Percentiles rank a stretch among this genome's conserved stretches.
Conservation (phyloP, 2,329 filamentous ascomycete species). For the Pseudocercospora fuligena region DNA sequence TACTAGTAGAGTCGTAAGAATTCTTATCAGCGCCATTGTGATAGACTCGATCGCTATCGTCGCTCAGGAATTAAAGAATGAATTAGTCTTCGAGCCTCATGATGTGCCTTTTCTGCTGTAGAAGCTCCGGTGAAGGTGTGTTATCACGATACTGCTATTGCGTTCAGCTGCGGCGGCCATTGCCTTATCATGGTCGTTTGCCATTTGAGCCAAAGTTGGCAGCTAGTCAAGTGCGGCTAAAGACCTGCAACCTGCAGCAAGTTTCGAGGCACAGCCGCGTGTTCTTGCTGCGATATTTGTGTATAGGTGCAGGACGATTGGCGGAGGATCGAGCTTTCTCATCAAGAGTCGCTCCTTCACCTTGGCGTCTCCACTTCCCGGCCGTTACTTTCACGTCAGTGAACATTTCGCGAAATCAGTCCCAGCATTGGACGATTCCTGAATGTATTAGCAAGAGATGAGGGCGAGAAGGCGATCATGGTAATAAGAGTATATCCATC, state of each 20-base stretch:
- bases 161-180: not conserved
- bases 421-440: not conserved
- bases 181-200: not conserved
- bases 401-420: not conserved
- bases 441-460: no score
- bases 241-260: not conserved
- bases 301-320: constrained; percentile 4
- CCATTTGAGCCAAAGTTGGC: constrained; percentile 4
- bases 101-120: not conserved
- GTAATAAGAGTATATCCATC: no score
- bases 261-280: constrained; percentile 4
- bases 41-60: not conserved
- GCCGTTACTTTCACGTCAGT: not conserved
- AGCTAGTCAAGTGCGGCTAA: not conserved
- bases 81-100: not conserved
- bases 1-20: not conserved
- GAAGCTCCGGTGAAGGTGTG: not conserved
- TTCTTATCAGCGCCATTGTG: not conserved
- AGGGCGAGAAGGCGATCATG: no score
- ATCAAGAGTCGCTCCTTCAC: not conserved
- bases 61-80: not conserved
- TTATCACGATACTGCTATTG: not conserved
- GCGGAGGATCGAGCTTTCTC: not conserved
- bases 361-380: not conserved
- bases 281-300: not conserved